phyloP scores from a whole-genome alignment of 108 stramenopile genomes.

The Fragilaria radians region DNA sequence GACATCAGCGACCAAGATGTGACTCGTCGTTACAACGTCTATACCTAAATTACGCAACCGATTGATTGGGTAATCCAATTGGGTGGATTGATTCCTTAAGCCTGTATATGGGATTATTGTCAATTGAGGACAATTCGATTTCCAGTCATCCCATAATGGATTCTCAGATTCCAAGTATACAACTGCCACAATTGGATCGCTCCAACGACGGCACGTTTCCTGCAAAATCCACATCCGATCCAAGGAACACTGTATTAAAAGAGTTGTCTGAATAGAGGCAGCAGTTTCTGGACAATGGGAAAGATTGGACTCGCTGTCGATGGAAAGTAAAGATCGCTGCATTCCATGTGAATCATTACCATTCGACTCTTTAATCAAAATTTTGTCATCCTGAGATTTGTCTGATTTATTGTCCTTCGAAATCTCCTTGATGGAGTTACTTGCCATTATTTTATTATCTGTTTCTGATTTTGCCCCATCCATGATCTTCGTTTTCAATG shows the following conservation, averaged over 20 bases:
- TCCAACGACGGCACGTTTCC: conserved; percentile 66
- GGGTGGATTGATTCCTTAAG: conserved; percentile 5
- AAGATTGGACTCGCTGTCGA: background rate
- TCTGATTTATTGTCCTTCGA: no score
- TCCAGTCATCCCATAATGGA: background rate
- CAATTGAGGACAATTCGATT: conserved; percentile 42
- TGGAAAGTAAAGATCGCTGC: conserved; percentile 18
- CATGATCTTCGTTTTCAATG: no score
- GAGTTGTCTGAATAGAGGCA: conserved; percentile 16
- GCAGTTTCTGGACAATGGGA: conserved; percentile 11
- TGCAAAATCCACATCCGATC: conserved; percentile 66
- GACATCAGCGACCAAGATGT: conserved; percentile 83
- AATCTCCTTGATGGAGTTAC: no score
- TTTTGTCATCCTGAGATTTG: no score
- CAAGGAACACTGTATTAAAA: conserved; percentile 65
- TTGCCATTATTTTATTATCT: no score
- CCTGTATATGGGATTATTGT: conserved; percentile 37
- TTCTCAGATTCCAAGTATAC: conserved; percentile 28
- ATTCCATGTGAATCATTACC: background rate
- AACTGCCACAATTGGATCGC: conserved; percentile 63
- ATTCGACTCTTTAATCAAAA: no score
- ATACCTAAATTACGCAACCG: conserved; percentile 83
- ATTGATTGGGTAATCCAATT: conserved; percentile 80
- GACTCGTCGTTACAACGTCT: conserved; percentile 70
- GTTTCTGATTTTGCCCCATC: no score